These are phyloP conservation scores for Blastomyces gilchristii DNA, from an alignment of 2,329 filamentous ascomycete genomes.

Conservation along the genomic window DNA sequence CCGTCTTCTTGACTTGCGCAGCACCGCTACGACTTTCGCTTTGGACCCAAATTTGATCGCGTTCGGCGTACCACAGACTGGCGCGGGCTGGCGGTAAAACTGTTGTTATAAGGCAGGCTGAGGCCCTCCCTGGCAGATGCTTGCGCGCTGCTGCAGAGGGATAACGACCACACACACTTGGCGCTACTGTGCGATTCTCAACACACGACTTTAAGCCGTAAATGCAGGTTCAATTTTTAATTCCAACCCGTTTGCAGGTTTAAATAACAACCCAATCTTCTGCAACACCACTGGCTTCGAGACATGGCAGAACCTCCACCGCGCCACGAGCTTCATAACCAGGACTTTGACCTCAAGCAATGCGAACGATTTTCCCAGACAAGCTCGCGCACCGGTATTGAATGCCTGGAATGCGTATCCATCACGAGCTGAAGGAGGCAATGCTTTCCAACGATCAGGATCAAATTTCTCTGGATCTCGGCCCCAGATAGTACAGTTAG, in stretches of 20 bases:
- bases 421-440: slow-evolving; percentile 5
- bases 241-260: slow-evolving; percentile 3
- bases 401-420: slow-evolving; percentile 7
- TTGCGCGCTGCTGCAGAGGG: too few species aligned
- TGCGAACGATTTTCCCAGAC: slow-evolving; percentile 5
- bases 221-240: slow-evolving; percentile 1
- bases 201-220: too few species aligned
- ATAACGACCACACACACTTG: too few species aligned
- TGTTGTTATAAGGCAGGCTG: too few species aligned
- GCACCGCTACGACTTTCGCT: too few species aligned
- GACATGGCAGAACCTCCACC: slow-evolving; percentile 5
- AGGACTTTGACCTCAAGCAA: slow-evolving; percentile 8
- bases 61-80: too few species aligned
- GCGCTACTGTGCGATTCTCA: too few species aligned
- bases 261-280: slow-evolving; percentile 3
- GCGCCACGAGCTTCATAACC: not conserved
- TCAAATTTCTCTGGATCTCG: slow-evolving; percentile 3
- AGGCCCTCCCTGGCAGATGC: too few species aligned
- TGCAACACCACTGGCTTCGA: not conserved
- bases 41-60: too few species aligned
- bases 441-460: slow-evolving; percentile 5
- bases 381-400: slow-evolving; percentile 5
- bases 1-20: too few species aligned
- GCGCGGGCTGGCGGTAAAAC: too few species aligned
- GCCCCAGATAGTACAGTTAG: slow-evolving; percentile 5